phyloP scores from a whole-genome alignment of 2,329 filamentous ascomycete species.

The Hypoxylon sp. region DNA sequence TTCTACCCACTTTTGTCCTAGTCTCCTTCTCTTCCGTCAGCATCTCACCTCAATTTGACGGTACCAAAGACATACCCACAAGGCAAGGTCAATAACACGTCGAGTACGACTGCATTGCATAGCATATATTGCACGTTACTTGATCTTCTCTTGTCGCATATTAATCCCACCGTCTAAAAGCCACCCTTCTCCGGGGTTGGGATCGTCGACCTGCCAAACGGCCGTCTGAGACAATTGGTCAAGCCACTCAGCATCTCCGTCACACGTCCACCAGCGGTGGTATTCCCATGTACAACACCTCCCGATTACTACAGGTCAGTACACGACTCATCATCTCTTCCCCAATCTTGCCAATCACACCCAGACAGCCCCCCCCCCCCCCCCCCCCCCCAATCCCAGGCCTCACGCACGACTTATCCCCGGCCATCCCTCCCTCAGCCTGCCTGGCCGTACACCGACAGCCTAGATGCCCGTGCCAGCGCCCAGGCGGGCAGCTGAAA shows the following conservation, averaged over 20 bases:
- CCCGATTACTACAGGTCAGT: slow-evolving; percentile 16
- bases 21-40: too few species aligned
- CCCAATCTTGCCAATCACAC: slow-evolving; percentile 11
- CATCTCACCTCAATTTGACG: too few species aligned
- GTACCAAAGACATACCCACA: too few species aligned
- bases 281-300: slow-evolving; percentile 30
- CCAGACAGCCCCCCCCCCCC: too few species aligned
- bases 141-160: slow-evolving; percentile 29
- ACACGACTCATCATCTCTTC: slow-evolving; percentile 5
- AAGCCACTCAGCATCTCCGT: slow-evolving; percentile 31
- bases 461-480: not conserved
- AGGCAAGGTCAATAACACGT: not conserved
- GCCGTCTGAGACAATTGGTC: slow-evolving; percentile 27
- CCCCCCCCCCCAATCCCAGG: slow-evolving; percentile 15
- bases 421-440: slow-evolving; percentile 26
- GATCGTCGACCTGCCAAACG: slow-evolving; percentile 25
- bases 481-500: slow-evolving; percentile 31
- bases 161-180: slow-evolving; percentile 32
- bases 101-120: slow-evolving; percentile 26
- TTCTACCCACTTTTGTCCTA: not conserved
- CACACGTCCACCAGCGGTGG: not conserved
- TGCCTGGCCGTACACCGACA: slow-evolving; percentile 30
- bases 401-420: slow-evolving; percentile 31
- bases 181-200: slow-evolving; percentile 21
- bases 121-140: slow-evolving; percentile 35